phyloP scores from a whole-genome alignment of 768 basidiomycete genomes.

The Stropharia rugosoannulata region DNA sequence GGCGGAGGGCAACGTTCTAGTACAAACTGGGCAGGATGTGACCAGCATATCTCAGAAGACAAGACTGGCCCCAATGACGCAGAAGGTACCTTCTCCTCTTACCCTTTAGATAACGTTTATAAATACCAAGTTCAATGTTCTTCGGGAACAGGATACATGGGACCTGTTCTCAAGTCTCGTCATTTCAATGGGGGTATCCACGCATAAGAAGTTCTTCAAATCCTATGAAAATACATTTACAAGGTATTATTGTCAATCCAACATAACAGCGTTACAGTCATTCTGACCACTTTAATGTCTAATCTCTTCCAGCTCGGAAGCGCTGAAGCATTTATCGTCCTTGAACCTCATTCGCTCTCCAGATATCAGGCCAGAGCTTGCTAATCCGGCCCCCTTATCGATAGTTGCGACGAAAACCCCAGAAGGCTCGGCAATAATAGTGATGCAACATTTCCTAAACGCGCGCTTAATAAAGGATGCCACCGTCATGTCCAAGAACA shows the following conservation, averaged over 20 bases:
- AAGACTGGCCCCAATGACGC: too few species aligned
- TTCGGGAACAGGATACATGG: neutral
- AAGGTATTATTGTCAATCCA: neutral
- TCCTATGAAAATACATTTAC: neutral
- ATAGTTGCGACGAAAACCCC: neutral
- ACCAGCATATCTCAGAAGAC: too few species aligned
- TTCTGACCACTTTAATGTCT: neutral
- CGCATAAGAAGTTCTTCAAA: neutral
- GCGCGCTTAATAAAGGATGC: slow-evolving; percentile 7
- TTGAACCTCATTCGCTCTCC: slow-evolving; percentile 5
- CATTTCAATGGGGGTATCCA: neutral
- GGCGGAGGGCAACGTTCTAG: too few species aligned
- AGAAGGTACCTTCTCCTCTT: too few species aligned
- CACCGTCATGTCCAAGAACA: neutral
- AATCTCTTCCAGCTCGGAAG: slow-evolving; percentile 2
- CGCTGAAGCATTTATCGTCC: slow-evolving; percentile 3
- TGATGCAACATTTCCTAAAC: slow-evolving; percentile 10
- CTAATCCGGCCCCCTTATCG: neutral
- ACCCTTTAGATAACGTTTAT: too few species aligned
- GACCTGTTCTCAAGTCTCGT: neutral
- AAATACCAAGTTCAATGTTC: too few species aligned
- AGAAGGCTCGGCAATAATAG: neutral
- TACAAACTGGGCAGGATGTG: too few species aligned
- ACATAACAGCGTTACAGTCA: neutral
- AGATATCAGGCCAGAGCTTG: neutral